Percentiles rank a stretch among this genome's conserved stretches.
phyloP scores from a whole-genome alignment of 768 basidiomycete species.

The Amanita thiersii region DNA sequence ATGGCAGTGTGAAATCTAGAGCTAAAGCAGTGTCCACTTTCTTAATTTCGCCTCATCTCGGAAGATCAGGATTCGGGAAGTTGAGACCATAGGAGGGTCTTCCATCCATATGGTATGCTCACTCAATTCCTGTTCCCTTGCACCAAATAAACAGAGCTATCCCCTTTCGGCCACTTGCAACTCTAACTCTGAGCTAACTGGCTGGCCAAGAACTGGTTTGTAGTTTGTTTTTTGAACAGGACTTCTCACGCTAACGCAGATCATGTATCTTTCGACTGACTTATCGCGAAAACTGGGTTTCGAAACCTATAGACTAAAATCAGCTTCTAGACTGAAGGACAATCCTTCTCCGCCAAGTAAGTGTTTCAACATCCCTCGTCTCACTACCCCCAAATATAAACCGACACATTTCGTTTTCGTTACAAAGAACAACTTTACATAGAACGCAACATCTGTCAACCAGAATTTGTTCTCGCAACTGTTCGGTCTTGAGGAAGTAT shows the following conservation, averaged over 20 bases:
- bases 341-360: too few species aligned
- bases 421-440: neutral
- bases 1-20: neutral
- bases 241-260: constrained; percentile 6
- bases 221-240: too few species aligned
- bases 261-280: neutral
- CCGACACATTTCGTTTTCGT: neutral
- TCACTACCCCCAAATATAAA: neutral
- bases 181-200: neutral
- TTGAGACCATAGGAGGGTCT: too few species aligned
- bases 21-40: neutral
- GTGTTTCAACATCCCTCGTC: neutral
- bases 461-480: too few species aligned
- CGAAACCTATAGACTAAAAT: too few species aligned
- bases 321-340: too few species aligned
- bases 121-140: too few species aligned
- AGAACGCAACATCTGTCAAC: neutral
- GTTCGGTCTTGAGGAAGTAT: too few species aligned
- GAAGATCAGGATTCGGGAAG: too few species aligned
- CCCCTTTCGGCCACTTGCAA: neutral
- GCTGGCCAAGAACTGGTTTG: too few species aligned
- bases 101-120: too few species aligned
- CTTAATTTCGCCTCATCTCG: too few species aligned
- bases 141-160: neutral
- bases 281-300: neutral